phyloP scores from a whole-genome alignment of 352 stramenopile species.

The Phytophthora pistaciae region DNA sequence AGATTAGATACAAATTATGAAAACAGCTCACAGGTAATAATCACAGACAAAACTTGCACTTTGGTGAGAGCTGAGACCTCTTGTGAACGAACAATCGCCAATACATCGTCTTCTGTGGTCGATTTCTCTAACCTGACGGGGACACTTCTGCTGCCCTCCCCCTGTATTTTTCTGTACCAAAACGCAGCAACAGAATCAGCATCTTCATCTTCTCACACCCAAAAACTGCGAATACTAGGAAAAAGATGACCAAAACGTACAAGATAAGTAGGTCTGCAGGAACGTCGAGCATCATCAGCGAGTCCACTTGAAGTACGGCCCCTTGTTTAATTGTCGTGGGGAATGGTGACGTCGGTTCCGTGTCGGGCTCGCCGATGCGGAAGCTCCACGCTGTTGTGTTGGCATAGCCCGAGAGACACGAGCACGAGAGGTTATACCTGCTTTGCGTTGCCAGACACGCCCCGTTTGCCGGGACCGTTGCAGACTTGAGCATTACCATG shows the following conservation, averaged over 20 bases:
- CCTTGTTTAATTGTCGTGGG: constrained; percentile 16
- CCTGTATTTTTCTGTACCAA: constrained; percentile 36
- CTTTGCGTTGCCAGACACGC: constrained; percentile 40
- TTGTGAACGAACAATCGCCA: constrained; percentile 36
- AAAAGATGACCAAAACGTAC: constrained; percentile 19
- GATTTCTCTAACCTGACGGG: constrained; percentile 34
- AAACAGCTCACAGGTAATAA: neutral
- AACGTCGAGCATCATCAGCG: constrained; percentile 43
- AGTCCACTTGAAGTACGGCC: constrained; percentile 27
- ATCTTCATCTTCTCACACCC: neutral
- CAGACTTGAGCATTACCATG: constrained; percentile 49
- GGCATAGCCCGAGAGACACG: constrained; percentile 44
- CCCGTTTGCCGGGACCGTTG: constrained; percentile 34
- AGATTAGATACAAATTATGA: neutral
- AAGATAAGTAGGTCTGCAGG: constrained; percentile 27
- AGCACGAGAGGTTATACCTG: constrained; percentile 55
- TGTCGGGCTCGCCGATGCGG: constrained; percentile 27
- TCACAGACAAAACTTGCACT: constrained; percentile 27
- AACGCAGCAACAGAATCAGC: neutral
- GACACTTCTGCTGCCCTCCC: constrained; percentile 22
- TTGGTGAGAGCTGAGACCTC: constrained; percentile 26
- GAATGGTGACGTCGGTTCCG: constrained; percentile 17
- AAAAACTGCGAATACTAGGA: neutral
- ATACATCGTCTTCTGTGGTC: constrained; percentile 21
- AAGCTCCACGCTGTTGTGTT: constrained; percentile 48